Base-by-base conservation (phyloP, 495 filamentous ascomycete species). In the Xylaria cubensis region DNA sequence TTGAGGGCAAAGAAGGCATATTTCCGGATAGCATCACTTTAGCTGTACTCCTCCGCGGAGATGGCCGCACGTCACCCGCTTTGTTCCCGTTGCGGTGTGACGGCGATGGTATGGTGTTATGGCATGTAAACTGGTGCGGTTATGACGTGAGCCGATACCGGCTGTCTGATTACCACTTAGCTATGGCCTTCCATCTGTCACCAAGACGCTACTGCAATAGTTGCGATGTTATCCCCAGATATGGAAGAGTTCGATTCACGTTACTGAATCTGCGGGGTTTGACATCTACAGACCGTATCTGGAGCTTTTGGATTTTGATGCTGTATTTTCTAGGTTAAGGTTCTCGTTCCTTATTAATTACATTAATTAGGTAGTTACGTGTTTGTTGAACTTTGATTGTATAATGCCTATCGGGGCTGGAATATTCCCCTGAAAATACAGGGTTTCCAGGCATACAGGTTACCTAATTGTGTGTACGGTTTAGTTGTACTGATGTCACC, bases 111-210 rank as follows among this genome's bases (percentile, higher is more conserved):
- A 21, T 36, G 64, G 21, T 46, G 69, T 74, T 74, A 29, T 61
- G 58, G 58, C 58, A 61, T 61, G 58, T 61, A 39, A 61, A 32
- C 32, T n/a, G 48, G 26, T 51, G 26, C n/a, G 53, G 32, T 34
- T 13, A 69, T 69, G 67, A 69, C 67, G 67, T 69, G 67, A 69
- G 53, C 67, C 67, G 67, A 62, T 32, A 24, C 29, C 67, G 67
- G 67, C 53, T 39, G n/a, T 24, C 13, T 6, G n/a, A 15, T 15
- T 17, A 61, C 56, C 32, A 15, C 55, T 13, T 61, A 8, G 7
- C 36, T 13, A 4, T 44, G 59, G 13, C 39, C 19, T n/a, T 36
- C 58, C 21, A 19, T 24, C 36, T 13, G 12, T n/a, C 26, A 62
- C n/a, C 10, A 62, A 59, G 29, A 32, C 17, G 17, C 59, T 41